Evolutionary conservation across 345 rosid species (phyloP), one percentile per base, ranked within the genome.

Genomic region (Hypericum perforatum): DNA sequence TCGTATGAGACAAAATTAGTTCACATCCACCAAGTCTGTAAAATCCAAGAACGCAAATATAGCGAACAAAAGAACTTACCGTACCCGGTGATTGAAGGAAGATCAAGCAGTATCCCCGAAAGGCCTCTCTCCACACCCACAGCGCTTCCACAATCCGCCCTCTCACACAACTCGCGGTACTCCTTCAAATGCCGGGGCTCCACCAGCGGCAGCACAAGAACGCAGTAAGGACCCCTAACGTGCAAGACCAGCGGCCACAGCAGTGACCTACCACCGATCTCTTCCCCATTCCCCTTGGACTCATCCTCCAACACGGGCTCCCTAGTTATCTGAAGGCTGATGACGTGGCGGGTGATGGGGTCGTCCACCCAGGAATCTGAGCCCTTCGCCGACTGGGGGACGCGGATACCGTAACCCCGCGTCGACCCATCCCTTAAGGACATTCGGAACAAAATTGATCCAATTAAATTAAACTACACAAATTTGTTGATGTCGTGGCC

Each of bases 341-440:
- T 74, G 14, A 91, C 49, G 60, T 91, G 94, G 11, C 85, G 92
- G 7, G 81, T 75, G 59, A 88, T 83, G 9, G 96, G 95, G 61
- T 91, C 98, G 70, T 91, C 98, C 45, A 91, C 80, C 98, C 96
- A 87, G 1, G 98, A 81, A 70, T 91, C 98, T 3, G 86, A 87
- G 37, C 96, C 95, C 70, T 70, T 56, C 3, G 63, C 67, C 8
- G 95, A 91, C 60, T 85, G 90, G 37, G 72, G 45, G 36, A 85
- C 76, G 2, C 94, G 83, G 13, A 91, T 54, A 38, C 96, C 96
- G 61, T 72, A 83, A 29, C 96, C 95, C 44, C 78, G 76, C 22
- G 66, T 45, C 38, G 98, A 87, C 47, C 95, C 96, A 65, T 91
- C 96, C 71, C 97, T 90, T 43, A 57, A 37, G 52, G 22, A 58